phyloP scores from a whole-genome alignment of 768 basidiomycete species.

The Boletus edulis region DNA sequence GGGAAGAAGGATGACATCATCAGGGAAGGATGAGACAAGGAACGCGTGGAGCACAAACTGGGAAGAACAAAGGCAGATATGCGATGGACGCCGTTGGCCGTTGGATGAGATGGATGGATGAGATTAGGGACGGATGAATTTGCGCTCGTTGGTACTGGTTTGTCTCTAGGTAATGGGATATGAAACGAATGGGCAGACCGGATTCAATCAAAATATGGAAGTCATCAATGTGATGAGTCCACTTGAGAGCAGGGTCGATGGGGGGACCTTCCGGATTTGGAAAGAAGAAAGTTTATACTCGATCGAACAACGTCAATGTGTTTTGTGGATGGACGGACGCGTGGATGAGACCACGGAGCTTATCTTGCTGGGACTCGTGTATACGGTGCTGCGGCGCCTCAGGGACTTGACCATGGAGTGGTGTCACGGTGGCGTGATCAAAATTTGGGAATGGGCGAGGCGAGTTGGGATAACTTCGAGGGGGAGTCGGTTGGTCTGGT shows the following conservation, averaged over 20 bases:
- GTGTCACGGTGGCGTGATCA: slow-evolving; percentile 7
- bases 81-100: neutral
- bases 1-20: neutral
- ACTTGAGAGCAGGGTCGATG: too few species aligned
- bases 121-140: neutral
- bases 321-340: slow-evolving; percentile 14
- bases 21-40: neutral
- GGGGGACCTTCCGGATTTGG: neutral
- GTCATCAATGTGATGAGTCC: neutral
- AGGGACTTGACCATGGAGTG: slow-evolving; percentile 6
- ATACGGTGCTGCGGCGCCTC: slow-evolving; percentile 26
- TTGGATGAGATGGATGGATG: slow-evolving; percentile 2
- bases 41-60: neutral
- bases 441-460: neutral
- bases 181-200: slow-evolving; percentile 2
- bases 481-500: neutral
- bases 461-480: neutral
- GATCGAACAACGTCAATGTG: slow-evolving; percentile 17
- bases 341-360: slow-evolving; percentile 11
- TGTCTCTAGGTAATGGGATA: neutral
- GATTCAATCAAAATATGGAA: neutral
- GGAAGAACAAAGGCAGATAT: neutral
- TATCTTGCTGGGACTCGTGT: slow-evolving; percentile 16
- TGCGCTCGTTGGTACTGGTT: slow-evolving; percentile 10
- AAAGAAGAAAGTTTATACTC: neutral